phyloP scores from a whole-genome alignment of 305 asterid species.

The Salvia sclarea region DNA sequence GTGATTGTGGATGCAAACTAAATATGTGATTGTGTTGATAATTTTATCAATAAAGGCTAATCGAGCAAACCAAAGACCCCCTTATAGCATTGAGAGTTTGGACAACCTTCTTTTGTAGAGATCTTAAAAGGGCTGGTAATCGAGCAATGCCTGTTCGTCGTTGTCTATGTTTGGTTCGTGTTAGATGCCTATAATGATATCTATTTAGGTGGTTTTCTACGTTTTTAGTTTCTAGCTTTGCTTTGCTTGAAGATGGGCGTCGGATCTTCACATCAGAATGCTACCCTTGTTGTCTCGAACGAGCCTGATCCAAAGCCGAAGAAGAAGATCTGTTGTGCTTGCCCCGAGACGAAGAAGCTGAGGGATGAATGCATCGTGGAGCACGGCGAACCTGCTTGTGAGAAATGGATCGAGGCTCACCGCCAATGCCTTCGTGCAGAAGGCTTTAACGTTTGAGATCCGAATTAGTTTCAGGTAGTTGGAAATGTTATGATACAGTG shows the following conservation, averaged over 20 bases:
- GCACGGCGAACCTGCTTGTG: constrained; percentile 85
- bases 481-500: too few relatives aligned
- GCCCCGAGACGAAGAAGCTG: constrained; percentile 90
- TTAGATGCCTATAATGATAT: not conserved
- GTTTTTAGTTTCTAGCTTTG: constrained; percentile 15
- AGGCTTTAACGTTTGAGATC: constrained; percentile 87
- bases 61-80: too few relatives aligned
- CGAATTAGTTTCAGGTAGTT: constrained; percentile 34
- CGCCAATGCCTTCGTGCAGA: constrained; percentile 83
- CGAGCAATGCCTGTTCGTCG: not conserved
- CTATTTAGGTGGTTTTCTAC: not conserved
- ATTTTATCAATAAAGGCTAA: too few relatives aligned
- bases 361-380: constrained; percentile 88
- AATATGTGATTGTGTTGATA: too few relatives aligned
- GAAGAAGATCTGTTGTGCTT: constrained; percentile 96
- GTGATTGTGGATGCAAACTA: too few relatives aligned
- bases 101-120: too few relatives aligned
- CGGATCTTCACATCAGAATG: constrained; percentile 43
- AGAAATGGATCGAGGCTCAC: constrained; percentile 90
- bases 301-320: constrained; percentile 71
- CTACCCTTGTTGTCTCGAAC: constrained; percentile 57
- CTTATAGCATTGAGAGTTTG: too few relatives aligned
- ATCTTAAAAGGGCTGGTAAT: too few relatives aligned
- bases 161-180: not conserved
- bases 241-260: constrained; percentile 46